Conservation (phyloP, 495 filamentous ascomycete genomes). For the Aspergillus nidulans region DNA sequence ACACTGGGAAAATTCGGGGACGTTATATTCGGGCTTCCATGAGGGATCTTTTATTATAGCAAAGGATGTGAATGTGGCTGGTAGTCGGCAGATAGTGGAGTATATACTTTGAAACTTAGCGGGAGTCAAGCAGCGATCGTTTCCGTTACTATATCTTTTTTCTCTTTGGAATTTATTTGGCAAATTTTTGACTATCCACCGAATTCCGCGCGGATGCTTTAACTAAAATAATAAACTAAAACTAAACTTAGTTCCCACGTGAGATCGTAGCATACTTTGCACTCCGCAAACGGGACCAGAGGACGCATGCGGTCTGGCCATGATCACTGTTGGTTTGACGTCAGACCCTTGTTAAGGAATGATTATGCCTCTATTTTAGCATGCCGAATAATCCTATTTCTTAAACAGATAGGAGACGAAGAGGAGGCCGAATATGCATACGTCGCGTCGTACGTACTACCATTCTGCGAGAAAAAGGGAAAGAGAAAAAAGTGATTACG, state of each 20-base stretch:
- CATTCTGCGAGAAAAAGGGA: too few species aligned
- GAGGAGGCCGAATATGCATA: too few species aligned
- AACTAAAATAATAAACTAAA: neutral
- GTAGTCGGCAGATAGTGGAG: neutral
- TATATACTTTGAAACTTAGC: constrained; percentile 17
- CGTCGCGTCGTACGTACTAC: too few species aligned
- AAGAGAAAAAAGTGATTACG: too few species aligned
- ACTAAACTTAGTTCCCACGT: constrained; percentile 3
- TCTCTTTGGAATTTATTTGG: neutral
- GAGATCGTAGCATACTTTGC: neutral
- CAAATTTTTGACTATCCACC: neutral
- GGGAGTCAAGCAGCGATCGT: constrained; percentile 11
- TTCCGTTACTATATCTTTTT: neutral
- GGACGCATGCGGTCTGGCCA: neutral
- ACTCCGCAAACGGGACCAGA: neutral
- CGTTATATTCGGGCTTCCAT: neutral
- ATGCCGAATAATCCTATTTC: too few species aligned
- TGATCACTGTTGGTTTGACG: neutral
- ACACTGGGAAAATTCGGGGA: too few species aligned
- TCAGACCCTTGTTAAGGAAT: neutral
- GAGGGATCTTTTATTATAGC: neutral
- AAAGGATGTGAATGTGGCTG: neutral
- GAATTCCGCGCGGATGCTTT: neutral
- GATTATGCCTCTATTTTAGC: neutral
- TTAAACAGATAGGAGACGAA: too few species aligned